Base-by-base conservation (phyloP, 768 basidiomycete species). In the Leccinum olivaceopallidum region DNA sequence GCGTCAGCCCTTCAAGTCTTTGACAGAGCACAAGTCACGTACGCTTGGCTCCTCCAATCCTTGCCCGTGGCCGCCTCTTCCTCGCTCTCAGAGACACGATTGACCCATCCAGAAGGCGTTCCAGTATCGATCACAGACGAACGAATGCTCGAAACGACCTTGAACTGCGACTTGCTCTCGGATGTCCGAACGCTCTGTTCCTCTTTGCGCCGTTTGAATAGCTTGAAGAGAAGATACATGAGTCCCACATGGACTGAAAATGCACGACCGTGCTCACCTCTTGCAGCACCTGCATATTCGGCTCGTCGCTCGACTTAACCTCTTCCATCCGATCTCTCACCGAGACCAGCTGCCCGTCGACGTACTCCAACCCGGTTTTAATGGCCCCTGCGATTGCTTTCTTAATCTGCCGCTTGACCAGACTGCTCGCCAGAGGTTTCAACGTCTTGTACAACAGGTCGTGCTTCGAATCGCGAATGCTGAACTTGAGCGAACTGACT, bases 381-480 rank as follows among this genome's bases (percentile, higher is more conserved):
- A 98, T 84, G 4, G 87, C 87, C 56, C 86, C 88, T 47, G 78
- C 74, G 37, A 87, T 77, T 1, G 83, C 88, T 67, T 79, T 83
- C 71, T 83, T 78, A 67, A 89, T 80, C 65, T 86, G 72, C 65
- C 80, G 83, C 83, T 95, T 95, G 67, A 99, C 86, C 42, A 97
- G 77, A 6, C 84, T 85, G 2, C 86, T 94, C 13, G 91, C 91
- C 44, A 94, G 80, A 4, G 90, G 88, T 56, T 83, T 85, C 42
- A 97, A 65, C 0, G 91, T 88, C 80, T 90, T 94, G 81, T 95
- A 96, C 63, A 95, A 73, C 26, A 90, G 75, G 68, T 94, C 90
- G 76, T 97, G 94, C 76, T 95, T 95, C 63, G 89, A 84, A 65
- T 98, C 95, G 5, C 94, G 85, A 67, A 99, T 92, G 26, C 86